These are phyloP conservation scores for Eremomyces bilateralis DNA, from an alignment of 495 filamentous ascomycete species.

Conservation along the genomic window DNA sequence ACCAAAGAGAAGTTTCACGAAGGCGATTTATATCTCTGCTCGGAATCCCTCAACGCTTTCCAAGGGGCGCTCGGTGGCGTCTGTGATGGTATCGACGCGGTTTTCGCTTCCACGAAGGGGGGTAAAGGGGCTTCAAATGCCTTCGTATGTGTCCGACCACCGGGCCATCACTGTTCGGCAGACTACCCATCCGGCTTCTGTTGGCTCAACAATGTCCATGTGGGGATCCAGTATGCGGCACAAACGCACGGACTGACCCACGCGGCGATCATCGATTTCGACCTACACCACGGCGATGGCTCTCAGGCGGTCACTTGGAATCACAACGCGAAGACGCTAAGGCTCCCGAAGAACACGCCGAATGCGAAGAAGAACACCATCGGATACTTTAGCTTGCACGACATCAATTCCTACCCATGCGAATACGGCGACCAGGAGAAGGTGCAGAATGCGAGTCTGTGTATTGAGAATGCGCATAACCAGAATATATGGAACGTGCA, in stretches of 20 bases:
- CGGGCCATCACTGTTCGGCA: constrained; percentile 86
- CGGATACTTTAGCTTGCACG: constrained; percentile 89
- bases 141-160: constrained; percentile 68
- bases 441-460: constrained; percentile 73
- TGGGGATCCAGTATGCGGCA: constrained; percentile 78
- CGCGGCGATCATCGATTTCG: constrained; percentile 91
- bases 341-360: constrained; percentile 39
- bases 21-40: constrained; percentile 75
- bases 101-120: constrained; percentile 29
- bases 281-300: constrained; percentile 90
- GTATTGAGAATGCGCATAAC: constrained; percentile 75
- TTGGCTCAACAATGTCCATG: constrained; percentile 96
- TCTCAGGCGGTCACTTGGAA: constrained; percentile 83
- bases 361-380: constrained; percentile 62
- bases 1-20: constrained; percentile 36
- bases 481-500: constrained; percentile 97
- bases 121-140: constrained; percentile 40
- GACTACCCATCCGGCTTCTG: constrained; percentile 83
- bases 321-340: constrained; percentile 42
- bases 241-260: constrained; percentile 70
- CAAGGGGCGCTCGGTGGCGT: constrained; percentile 78
- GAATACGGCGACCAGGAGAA: constrained; percentile 77
- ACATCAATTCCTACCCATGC: constrained; percentile 95
- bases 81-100: constrained; percentile 72
- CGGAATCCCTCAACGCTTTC: constrained; percentile 65